These are phyloP conservation scores for Hymenoscyphus repandus DNA, from an alignment of 2,329 filamentous ascomycete genomes.

Conservation along the genomic window DNA sequence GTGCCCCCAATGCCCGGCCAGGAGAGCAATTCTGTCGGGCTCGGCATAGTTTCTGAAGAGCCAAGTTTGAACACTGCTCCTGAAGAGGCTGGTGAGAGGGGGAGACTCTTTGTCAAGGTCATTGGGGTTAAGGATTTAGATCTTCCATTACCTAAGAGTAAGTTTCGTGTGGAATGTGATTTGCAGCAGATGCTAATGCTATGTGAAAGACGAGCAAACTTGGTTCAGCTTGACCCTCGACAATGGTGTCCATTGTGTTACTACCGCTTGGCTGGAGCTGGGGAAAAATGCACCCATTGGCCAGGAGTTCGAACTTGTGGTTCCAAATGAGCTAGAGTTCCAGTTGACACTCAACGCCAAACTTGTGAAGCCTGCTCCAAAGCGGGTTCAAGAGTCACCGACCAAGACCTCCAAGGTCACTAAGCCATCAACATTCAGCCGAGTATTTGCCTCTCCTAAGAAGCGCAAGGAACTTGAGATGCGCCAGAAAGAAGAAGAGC, in stretches of 20 bases:
- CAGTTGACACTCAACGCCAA: constrained; percentile 96
- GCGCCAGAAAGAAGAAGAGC: constrained; percentile 75
- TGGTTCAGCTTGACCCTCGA: constrained; percentile 98
- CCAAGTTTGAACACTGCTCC: constrained; percentile 46
- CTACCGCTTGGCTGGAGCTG: constrained; percentile 90
- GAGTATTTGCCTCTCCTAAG: constrained; percentile 89
- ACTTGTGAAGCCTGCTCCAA: constrained; percentile 71
- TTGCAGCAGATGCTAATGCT: constrained; percentile 23
- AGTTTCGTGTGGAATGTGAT: constrained; percentile 32
- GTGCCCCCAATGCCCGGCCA: constrained; percentile 84
- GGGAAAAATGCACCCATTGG: constrained; percentile 90
- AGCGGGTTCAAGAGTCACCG: constrained; percentile 48
- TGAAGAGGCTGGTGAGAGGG: constrained; percentile 80
- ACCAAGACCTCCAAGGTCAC: constrained; percentile 58
- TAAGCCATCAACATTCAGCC: constrained; percentile 85
- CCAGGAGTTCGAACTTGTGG: constrained; percentile 96
- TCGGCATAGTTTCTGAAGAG: constrained; percentile 61
- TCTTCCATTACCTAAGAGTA: constrained; percentile 83
- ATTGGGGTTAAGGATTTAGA: constrained; percentile 95
- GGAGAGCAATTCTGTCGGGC: constrained; percentile 63
- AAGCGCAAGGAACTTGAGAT: constrained; percentile 94
- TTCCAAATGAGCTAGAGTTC: constrained; percentile 97
- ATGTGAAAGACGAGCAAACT: constrained; percentile 67
- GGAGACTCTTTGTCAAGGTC: constrained; percentile 96
- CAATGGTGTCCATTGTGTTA: constrained; percentile 96